Base-by-base conservation (phyloP, 2,329 filamentous ascomycete genomes). In the Leptographium procerum region DNA sequence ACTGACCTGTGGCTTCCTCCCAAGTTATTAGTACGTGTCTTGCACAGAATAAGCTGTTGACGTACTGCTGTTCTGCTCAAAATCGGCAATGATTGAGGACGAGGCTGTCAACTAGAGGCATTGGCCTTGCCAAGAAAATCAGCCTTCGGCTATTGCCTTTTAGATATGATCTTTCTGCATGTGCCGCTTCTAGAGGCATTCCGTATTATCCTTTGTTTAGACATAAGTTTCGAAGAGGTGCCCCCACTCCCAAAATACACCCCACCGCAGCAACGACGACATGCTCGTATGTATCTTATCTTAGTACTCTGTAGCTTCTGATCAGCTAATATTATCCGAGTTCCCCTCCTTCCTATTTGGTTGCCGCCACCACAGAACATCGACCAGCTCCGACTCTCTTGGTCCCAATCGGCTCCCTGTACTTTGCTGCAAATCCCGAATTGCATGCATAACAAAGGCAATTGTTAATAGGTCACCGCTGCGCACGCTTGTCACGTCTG, bases 291-390 rank as follows among this genome's bases (percentile, higher is more conserved):
- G n/a, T n/a, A n/a, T n/a, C n/a, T n/a, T n/a, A n/a, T n/a, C n/a
- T n/a, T n/a, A n/a, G n/a, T n/a, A n/a, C n/a, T n/a, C n/a, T n/a
- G n/a, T n/a, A n/a, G n/a, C n/a, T n/a, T n/a, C 40, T 22, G 11
- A 45, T 50, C 16, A 33, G 26, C 28, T 19, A 34, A 5, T 13
- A 7, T 7, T 29, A 26, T 28, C 19, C 14, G 40, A 19, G 45
- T 48, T 48, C 51, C 51, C 51, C 51, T 53, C 51, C 31, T 53
- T 53, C 51, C 51, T 53, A n/a, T 53, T 24, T 53, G 3, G 51
- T 36, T 16, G 31, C 19, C 51, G 14, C 29, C 29, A 8, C n/a
- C 51, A 11, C 33, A 13, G 31, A 33, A 16, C 19, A 36, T 19
- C 51, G 19, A 36, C 19, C 14, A 5, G 29, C 16, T 31, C 50